Percentiles rank a stretch among this genome's conserved stretches.
phyloP scores from a whole-genome alignment of 331 rosid genomes.

The Spiraea crenata region DNA sequence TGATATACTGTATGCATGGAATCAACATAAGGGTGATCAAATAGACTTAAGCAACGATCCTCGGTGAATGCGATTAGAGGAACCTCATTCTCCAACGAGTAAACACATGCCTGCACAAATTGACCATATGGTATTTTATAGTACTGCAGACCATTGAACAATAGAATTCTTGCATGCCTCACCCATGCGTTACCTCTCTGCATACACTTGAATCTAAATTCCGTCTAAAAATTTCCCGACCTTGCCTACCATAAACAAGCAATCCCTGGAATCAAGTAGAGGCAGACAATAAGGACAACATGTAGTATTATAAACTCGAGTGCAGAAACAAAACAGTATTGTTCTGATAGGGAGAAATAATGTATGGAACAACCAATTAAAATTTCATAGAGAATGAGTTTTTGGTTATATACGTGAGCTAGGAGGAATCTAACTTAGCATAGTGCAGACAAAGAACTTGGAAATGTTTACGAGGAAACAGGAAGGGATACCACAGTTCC shows the following conservation, averaged over 20 bases:
- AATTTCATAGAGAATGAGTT: not conserved
- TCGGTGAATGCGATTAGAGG: conserved; percentile 76
- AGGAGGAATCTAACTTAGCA: not conserved
- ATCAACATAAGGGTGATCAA: conserved; percentile 75
- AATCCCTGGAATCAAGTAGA: conserved; percentile 70
- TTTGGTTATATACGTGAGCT: not conserved
- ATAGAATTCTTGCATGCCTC: conserved; percentile 6
- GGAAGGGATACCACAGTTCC: not conserved
- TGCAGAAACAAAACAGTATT: not conserved
- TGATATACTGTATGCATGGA: conserved; percentile 72
- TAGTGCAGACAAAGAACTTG: not conserved
- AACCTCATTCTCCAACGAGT: conserved; percentile 72
- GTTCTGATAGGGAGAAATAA: conserved; percentile 5
- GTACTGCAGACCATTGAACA: not conserved
- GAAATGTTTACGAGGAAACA: not conserved
- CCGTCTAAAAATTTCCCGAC: conserved; percentile 74
- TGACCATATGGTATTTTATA: conserved; percentile 13
- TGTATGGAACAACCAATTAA: not conserved
- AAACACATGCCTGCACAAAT: conserved; percentile 64
- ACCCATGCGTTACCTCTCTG: conserved; percentile 59
- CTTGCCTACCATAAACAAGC: conserved; percentile 89
- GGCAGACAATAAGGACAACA: conserved; percentile 13
- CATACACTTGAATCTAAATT: conserved; percentile 68
- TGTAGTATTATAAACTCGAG: not conserved
- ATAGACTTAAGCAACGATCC: conserved; percentile 81